These are phyloP conservation scores for Colletotrichum neosansevieriae DNA, from an alignment of 2,329 filamentous ascomycete species.

Conservation along the genomic window DNA sequence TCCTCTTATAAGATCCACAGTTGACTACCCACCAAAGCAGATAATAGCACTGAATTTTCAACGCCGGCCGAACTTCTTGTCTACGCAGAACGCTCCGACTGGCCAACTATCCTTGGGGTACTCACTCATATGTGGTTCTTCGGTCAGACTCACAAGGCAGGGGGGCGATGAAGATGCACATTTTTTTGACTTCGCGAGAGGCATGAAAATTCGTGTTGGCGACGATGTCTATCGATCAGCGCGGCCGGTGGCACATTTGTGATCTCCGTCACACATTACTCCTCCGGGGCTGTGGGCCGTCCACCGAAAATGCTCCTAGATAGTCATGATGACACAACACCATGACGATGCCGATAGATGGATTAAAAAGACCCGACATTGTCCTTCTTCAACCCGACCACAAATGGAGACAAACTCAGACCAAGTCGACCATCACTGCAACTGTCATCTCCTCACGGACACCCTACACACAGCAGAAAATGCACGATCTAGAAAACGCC, in stretches of 20 bases:
- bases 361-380: not conserved
- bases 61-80: not conserved
- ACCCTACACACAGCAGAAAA: not conserved
- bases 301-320: not conserved
- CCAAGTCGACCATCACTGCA: not conserved
- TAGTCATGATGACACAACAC: conserved; percentile 13
- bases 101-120: conserved; percentile 5
- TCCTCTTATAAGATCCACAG: not conserved
- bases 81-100: conserved; percentile 3
- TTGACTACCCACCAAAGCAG: not conserved
- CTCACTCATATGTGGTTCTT: not conserved
- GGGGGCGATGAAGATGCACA: not conserved
- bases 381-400: not conserved
- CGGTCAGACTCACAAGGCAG: not conserved
- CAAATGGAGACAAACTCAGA: not conserved
- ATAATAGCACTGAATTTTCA: not conserved
- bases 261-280: not conserved
- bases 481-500: not conserved
- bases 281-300: conserved; percentile 9
- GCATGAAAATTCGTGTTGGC: not conserved
- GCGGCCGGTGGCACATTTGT: not conserved
- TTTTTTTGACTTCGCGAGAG: not conserved
- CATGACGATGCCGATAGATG: not conserved
- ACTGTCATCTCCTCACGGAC: not conserved
- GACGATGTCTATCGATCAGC: not conserved